Percentiles rank a stretch among this genome's conserved stretches.
Evolutionary conservation across 345 rosid species (phyloP).

Genomic region (Populus euphratica): DNA sequence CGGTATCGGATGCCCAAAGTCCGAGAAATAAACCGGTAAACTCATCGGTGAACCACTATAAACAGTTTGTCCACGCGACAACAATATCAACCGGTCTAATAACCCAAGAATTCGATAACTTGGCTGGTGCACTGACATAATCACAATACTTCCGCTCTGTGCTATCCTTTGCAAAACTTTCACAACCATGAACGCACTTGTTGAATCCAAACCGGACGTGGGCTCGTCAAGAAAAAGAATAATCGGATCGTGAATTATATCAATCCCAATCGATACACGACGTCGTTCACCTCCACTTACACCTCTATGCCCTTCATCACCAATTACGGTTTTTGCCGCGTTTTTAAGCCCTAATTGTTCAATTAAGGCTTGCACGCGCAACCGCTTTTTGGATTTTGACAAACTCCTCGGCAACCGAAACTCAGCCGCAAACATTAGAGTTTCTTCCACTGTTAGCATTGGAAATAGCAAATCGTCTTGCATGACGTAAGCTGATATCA

Average conservation of each 20-base stretch:
- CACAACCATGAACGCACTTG: conserved; percentile 95
- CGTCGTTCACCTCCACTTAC: conserved; percentile 92
- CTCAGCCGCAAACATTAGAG: conserved; percentile 86
- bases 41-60: conserved; percentile 75
- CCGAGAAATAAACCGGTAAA: conserved; percentile 56
- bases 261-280: conserved; percentile 87
- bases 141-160: conserved; percentile 85
- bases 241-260: conserved; percentile 88
- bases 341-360: conserved; percentile 83
- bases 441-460: conserved; percentile 89
- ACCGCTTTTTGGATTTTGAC: conserved; percentile 68
- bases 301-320: conserved; percentile 95
- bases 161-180: conserved; percentile 89
- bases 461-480: conserved; percentile 84
- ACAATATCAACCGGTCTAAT: conserved; percentile 67
- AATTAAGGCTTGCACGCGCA: conserved; percentile 71
- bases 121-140: conserved; percentile 95
- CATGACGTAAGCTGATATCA: conserved; percentile 91
- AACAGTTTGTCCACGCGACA: conserved; percentile 92
- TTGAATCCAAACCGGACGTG: conserved; percentile 90
- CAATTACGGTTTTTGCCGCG: conserved; percentile 81
- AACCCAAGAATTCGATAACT: conserved; percentile 79
- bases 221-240: conserved; percentile 87
- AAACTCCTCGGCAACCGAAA: conserved; percentile 73
- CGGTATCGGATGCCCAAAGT: conserved; percentile 89